A percentile compares a stretch with the other conserved stretches of the same genome.
phyloP scores from a whole-genome alignment of 2,329 filamentous ascomycete species.

The Aspergillus tanneri region DNA sequence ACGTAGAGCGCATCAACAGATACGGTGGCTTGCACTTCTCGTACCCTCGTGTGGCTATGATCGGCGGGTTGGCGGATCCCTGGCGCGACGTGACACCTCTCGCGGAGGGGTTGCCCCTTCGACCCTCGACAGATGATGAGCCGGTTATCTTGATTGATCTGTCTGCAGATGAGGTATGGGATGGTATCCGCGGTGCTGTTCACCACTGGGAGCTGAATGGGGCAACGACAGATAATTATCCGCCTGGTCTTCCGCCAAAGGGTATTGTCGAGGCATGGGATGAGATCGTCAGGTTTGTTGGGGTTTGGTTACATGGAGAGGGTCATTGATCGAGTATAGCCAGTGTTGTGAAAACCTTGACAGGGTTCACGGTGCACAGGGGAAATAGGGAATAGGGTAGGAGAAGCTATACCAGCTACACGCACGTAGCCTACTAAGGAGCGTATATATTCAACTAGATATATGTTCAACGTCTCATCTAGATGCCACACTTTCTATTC shows the following conservation, averaged over 20 bases:
- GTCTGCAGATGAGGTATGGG: constrained; percentile 19
- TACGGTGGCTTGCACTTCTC: constrained; percentile 71
- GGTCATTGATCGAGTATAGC: too few relatives aligned
- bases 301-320: constrained; percentile 70
- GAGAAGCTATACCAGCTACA: too few relatives aligned
- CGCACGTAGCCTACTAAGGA: too few relatives aligned
- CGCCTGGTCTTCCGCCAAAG: constrained; percentile 57
- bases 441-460: too few relatives aligned
- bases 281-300: constrained; percentile 61
- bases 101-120: constrained; percentile 57
- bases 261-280: constrained; percentile 57
- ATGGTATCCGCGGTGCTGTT: constrained; percentile 57
- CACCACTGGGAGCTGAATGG: constrained; percentile 63
- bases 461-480: too few relatives aligned
- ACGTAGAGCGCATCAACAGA: constrained; percentile 69
- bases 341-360: too few relatives aligned
- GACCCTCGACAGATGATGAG: constrained; percentile 62
- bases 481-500: too few relatives aligned
- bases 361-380: too few relatives aligned
- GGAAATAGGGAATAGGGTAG: too few relatives aligned
- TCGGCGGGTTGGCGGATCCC: constrained; percentile 76
- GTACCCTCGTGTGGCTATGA: constrained; percentile 71
- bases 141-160: constrained; percentile 67
- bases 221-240: constrained; percentile 22
- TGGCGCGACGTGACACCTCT: constrained; percentile 76